Conservation (phyloP, 164 flowering plant species). For the Protea cynaroides region DNA sequence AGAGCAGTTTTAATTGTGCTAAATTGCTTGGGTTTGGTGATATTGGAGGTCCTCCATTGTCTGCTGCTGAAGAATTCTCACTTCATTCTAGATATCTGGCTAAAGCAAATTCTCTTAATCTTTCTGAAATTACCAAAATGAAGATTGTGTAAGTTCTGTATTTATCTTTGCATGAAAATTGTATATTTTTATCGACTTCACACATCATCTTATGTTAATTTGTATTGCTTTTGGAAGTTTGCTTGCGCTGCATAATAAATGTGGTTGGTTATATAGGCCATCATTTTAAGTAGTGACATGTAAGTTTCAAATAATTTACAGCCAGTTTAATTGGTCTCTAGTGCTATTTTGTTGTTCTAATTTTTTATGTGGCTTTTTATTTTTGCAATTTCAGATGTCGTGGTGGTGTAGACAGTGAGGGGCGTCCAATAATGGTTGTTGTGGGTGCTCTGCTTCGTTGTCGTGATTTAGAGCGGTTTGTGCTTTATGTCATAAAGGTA, state of each 20-base stretch:
- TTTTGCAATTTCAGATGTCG: constrained; percentile 56
- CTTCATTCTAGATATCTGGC: constrained; percentile 95
- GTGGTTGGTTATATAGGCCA: too few species aligned
- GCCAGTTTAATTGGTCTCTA: too few species aligned
- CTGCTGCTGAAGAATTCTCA: constrained; percentile 91
- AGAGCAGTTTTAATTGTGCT: constrained; percentile 68
- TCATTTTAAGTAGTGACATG: too few species aligned
- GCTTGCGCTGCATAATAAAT: too few species aligned
- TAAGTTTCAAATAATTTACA: too few species aligned
- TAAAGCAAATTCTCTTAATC: constrained; percentile 91
- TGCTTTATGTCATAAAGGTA: constrained; percentile 86
- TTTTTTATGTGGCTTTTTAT: too few species aligned
- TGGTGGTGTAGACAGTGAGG: constrained; percentile 98
- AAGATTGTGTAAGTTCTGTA: constrained; percentile 77
- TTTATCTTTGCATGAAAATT: background rate
- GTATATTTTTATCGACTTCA: background rate
- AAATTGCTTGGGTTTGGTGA: constrained; percentile 96
- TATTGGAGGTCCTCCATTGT: constrained; percentile 82
- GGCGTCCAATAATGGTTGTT: constrained; percentile 97
- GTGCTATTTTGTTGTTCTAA: too few species aligned
- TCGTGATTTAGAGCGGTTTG: constrained; percentile 96
- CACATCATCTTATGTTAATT: background rate
- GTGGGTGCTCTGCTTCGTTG: constrained; percentile 99
- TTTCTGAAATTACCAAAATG: constrained; percentile 99
- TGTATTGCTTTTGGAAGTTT: too few species aligned